Conservation (phyloP, 495 filamentous ascomycete species). For the Trichoderma asperelloides region DNA sequence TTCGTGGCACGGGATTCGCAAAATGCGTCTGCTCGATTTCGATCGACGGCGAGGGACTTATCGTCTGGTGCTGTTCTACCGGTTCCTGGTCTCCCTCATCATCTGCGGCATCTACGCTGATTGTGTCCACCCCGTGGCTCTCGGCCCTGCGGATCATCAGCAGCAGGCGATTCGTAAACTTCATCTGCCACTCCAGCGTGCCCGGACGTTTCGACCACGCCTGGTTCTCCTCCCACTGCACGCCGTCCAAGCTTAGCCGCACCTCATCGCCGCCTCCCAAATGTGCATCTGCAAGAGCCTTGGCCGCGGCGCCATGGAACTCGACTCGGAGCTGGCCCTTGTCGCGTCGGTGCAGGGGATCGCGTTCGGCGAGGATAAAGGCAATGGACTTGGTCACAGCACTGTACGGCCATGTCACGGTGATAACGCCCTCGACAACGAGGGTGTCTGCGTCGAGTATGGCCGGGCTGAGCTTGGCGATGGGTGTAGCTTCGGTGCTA, state of each 20-base stretch:
- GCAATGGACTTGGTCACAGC: constrained; percentile 60
- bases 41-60: constrained; percentile 5
- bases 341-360: constrained; percentile 69
- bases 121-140: constrained; percentile 21
- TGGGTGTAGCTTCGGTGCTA: constrained; percentile 30
- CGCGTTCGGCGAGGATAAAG: constrained; percentile 74
- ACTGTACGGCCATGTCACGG: constrained; percentile 88
- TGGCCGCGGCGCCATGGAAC: constrained; percentile 65
- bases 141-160: constrained; percentile 46
- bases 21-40: neutral
- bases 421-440: constrained; percentile 53
- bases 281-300: constrained; percentile 52
- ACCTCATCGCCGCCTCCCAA: constrained; percentile 73
- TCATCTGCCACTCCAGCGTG: constrained; percentile 66
- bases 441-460: constrained; percentile 25
- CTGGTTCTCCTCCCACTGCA: constrained; percentile 43
- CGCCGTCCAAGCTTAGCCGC: constrained; percentile 56
- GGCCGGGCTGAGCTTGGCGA: constrained; percentile 61
- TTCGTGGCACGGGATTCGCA: neutral
- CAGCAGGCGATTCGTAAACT: constrained; percentile 46
- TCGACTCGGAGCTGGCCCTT: constrained; percentile 78
- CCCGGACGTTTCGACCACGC: constrained; percentile 54
- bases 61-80: constrained; percentile 7
- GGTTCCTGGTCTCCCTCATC: constrained; percentile 10
- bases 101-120: constrained; percentile 41